Evolutionary conservation across 2,329 filamentous ascomycete species (phyloP), one percentile per base, ranked within the genome.

Genomic region (Penicillium oxalicum): DNA sequence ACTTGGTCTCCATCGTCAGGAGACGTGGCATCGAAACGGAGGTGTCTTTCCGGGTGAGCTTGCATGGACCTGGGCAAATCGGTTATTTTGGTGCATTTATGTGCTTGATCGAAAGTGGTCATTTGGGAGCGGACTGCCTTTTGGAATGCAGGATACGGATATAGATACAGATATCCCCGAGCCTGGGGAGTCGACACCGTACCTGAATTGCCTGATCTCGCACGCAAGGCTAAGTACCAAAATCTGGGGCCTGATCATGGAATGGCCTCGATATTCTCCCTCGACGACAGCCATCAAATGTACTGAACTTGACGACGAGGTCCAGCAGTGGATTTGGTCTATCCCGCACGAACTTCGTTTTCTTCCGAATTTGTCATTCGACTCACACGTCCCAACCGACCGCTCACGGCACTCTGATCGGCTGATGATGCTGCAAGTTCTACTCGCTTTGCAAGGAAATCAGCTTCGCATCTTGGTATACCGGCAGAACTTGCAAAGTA

Each of bases 41-140:
- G 66, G 64, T 4, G 61, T 68, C 12, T 69, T 69, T 32, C 66
- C 66, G 0, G 66, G 66, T 1, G 65, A 66, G n/a, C 49, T 68
- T 24, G 64, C 67, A 44, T 63, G 63, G 53, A 66, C 55, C 5
- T 68, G 64, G 59, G 63, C 64, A 3, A 66, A 60, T 38, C 52
- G 65, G 26, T 47, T 77, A 0, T 78, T 78, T 50, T 79, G 76
- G 74, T 75, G 70, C 28, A 73, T 77, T 13, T 78, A 78, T 46
- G 71, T 76, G 0, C 67, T 79, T 0, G 76, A 78, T 43, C 71
- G 75, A 0, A 71, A 76, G 24, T 79, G 74, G 73, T 77, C 74
- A 8, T 76, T 78, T 32, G 75, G 75, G 2, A 77, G 74, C 0
- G 74, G 75, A 9, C 56, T 78, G 18, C 74, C 75, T 0, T 78